These are phyloP conservation scores for Vigna trinervia DNA, from an alignment of 306 rosid species.

Conservation along the genomic window DNA sequence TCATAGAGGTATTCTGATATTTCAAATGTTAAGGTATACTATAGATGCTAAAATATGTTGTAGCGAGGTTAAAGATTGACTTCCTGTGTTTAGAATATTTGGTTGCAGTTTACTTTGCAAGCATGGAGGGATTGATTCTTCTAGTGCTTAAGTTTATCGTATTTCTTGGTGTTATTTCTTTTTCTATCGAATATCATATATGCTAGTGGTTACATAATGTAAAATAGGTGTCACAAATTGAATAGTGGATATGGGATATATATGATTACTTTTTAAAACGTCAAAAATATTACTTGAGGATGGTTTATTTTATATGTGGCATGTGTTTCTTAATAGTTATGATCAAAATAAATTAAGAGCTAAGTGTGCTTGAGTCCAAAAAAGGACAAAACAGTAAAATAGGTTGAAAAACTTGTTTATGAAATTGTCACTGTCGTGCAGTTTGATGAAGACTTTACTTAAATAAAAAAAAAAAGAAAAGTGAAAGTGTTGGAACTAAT, in stretches of 20 bases:
- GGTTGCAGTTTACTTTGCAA: slow-evolving; percentile 4
- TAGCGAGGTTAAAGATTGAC: slow-evolving; percentile 29
- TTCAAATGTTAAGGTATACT: slow-evolving; percentile 16
- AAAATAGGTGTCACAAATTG: neutral
- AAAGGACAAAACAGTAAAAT: too few relatives aligned
- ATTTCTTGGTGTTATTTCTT: slow-evolving; percentile 2
- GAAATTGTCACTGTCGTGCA: too few relatives aligned
- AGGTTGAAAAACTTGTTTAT: too few relatives aligned
- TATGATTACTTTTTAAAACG: neutral
- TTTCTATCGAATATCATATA: neutral
- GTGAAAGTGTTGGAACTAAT: too few relatives aligned
- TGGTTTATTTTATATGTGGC: neutral
- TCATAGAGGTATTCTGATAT: slow-evolving; percentile 17
- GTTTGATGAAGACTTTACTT: too few relatives aligned
- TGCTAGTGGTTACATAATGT: neutral
- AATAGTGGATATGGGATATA: neutral
- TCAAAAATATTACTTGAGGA: neutral
- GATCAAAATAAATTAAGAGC: too few relatives aligned
- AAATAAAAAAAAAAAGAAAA: too few relatives aligned
- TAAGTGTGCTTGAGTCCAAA: too few relatives aligned
- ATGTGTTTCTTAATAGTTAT: neutral
- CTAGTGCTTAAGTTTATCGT: neutral
- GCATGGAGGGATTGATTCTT: slow-evolving; percentile 1
- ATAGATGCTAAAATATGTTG: neutral
- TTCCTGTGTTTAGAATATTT: slow-evolving; percentile 17